phyloP scores from a whole-genome alignment of 177 flowering plant genomes.

The Vitis hybrid region DNA sequence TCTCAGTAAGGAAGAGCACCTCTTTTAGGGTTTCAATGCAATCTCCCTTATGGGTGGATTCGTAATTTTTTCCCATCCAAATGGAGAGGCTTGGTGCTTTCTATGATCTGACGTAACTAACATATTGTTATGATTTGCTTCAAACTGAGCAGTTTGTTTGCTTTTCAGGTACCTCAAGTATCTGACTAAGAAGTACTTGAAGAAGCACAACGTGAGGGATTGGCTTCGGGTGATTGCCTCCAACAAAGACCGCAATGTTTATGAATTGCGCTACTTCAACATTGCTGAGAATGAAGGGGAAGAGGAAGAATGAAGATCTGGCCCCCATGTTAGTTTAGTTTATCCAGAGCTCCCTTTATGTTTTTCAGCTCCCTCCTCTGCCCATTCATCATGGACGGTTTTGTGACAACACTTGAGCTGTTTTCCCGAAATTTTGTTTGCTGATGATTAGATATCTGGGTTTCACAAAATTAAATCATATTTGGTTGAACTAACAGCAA shows the following conservation, averaged over 20 bases:
- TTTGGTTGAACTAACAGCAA: too few relatives aligned
- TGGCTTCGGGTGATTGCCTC: slow-evolving; percentile 50
- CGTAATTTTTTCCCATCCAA: too few relatives aligned
- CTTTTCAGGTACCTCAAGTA: slow-evolving; percentile 42
- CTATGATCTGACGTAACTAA: too few relatives aligned
- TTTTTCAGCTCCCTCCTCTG: not conserved
- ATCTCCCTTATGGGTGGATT: too few relatives aligned
- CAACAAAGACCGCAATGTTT: slow-evolving; percentile 48
- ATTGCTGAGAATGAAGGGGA: slow-evolving; percentile 44
- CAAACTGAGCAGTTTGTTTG: not conserved
- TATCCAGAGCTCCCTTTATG: not conserved
- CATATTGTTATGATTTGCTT: not conserved
- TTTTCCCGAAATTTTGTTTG: not conserved
- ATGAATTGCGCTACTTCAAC: slow-evolving; percentile 53
- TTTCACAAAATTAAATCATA: not conserved
- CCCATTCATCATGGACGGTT: not conserved
- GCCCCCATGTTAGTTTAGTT: not conserved
- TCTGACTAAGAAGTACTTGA: slow-evolving; percentile 51
- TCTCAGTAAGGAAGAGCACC: too few relatives aligned
- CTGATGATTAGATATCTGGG: not conserved
- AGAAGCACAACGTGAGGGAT: slow-evolving; percentile 50
- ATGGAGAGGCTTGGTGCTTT: too few relatives aligned
- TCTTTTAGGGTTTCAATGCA: too few relatives aligned
- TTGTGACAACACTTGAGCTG: not conserved
- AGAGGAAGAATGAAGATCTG: slow-evolving; percentile 28